A percentile compares a stretch with the other conserved stretches of the same genome.
These are phyloP conservation scores for Spongospora subterranea DNA, from an alignment of 208 protist species.

Conservation along the genomic window DNA sequence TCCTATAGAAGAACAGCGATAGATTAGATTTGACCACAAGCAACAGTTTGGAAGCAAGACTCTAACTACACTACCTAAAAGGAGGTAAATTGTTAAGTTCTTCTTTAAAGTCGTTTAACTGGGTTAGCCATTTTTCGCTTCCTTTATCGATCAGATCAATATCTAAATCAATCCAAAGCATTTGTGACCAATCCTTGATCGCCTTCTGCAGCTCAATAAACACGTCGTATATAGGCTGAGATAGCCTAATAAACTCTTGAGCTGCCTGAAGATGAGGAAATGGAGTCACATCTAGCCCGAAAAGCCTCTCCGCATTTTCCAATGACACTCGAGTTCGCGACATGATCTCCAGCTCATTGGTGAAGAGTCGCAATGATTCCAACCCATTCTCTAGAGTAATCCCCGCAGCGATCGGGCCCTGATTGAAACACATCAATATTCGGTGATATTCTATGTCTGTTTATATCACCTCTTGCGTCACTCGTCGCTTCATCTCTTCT, in stretches of 20 bases:
- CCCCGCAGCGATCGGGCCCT: constrained; percentile 81
- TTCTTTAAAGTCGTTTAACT: constrained; percentile 84
- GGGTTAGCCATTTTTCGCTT: constrained; percentile 86
- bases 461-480: constrained; percentile 74
- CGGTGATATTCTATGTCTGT: constrained; percentile 57
- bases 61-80: constrained; percentile 78
- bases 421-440: constrained; percentile 78
- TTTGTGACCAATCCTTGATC: constrained; percentile 90
- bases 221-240: constrained; percentile 89
- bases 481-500: constrained; percentile 66
- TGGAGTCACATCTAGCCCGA: constrained; percentile 89
- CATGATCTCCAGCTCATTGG: constrained; percentile 73
- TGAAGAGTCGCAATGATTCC: constrained; percentile 76
- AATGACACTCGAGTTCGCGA: constrained; percentile 83
- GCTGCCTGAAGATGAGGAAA: constrained; percentile 88
- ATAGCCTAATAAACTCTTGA: constrained; percentile 84
- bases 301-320: constrained; percentile 92
- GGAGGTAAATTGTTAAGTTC: constrained; percentile 76
- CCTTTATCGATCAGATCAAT: constrained; percentile 88
- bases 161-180: constrained; percentile 94
- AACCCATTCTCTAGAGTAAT: constrained; percentile 88
- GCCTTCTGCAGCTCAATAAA: constrained; percentile 88
- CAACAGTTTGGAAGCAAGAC: background rate
- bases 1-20: constrained; percentile 39
- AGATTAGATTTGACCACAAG: background rate